phyloP scores from a whole-genome alignment of 768 basidiomycete species.

The Hebeloma cylindrosporum region DNA sequence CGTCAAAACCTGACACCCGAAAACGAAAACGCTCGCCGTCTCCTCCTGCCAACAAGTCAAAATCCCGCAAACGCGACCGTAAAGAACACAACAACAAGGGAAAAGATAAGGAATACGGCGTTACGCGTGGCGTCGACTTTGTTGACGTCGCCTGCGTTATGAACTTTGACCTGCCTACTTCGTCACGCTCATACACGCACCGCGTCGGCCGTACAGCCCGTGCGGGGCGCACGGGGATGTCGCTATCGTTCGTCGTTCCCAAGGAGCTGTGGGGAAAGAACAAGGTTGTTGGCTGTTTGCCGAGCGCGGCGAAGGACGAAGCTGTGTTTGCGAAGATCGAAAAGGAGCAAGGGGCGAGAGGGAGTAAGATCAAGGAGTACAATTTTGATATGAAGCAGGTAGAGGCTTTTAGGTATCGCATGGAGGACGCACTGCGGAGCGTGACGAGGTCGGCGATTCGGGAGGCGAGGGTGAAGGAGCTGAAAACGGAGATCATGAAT shows the following conservation, averaged over 20 bases:
- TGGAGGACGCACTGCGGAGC: constrained; percentile 91
- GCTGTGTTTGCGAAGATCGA: constrained; percentile 74
- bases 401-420: constrained; percentile 95
- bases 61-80: constrained; percentile 46
- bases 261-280: constrained; percentile 67
- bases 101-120: constrained; percentile 82
- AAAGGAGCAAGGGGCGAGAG: constrained; percentile 63
- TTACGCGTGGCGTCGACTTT: constrained; percentile 96
- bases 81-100: constrained; percentile 55
- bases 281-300: constrained; percentile 67
- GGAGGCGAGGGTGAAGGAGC: constrained; percentile 91
- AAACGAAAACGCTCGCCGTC: constrained; percentile 64
- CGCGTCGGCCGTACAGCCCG: constrained; percentile 96
- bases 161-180: constrained; percentile 95
- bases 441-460: constrained; percentile 85
- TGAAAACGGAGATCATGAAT: constrained; percentile 91
- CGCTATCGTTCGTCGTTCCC: constrained; percentile 86
- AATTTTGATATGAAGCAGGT: constrained; percentile 95
- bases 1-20: constrained; percentile 23
- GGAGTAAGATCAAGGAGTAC: constrained; percentile 79
- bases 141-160: constrained; percentile 95
- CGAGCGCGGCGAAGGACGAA: constrained; percentile 76
- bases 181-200: constrained; percentile 88
- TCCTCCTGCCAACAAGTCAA: constrained; percentile 35
- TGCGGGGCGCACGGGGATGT: constrained; percentile 90